Conservation (phyloP, 2,329 filamentous ascomycete species). For the Claviceps citrina region DNA sequence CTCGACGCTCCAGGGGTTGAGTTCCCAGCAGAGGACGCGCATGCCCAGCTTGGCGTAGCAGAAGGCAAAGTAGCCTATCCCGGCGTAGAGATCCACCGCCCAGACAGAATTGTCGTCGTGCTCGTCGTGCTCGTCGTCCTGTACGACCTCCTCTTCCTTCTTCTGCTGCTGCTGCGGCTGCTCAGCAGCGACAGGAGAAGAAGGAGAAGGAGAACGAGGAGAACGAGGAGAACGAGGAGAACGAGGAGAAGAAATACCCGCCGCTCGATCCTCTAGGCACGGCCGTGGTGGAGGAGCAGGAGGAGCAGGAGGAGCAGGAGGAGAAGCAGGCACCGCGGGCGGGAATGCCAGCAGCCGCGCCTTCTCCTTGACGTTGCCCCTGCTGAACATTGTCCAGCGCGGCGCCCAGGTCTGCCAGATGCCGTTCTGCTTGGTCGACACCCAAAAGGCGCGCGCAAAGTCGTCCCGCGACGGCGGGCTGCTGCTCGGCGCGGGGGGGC, state of each 20-base stretch:
- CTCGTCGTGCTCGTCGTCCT: too few relatives aligned
- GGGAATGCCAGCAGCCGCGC: slow-evolving; percentile 49
- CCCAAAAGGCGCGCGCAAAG: slow-evolving; percentile 62
- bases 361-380: slow-evolving; percentile 84
- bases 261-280: too few relatives aligned
- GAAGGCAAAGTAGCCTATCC: slow-evolving; percentile 89
- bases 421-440: slow-evolving; percentile 59
- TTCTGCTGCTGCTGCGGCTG: neutral
- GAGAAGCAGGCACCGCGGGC: too few relatives aligned
- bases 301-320: too few relatives aligned
- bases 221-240: too few relatives aligned
- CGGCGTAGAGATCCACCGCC: slow-evolving; percentile 74
- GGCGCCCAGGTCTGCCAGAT: slow-evolving; percentile 80
- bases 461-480: slow-evolving; percentile 29
- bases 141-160: too few relatives aligned
- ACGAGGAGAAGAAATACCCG: too few relatives aligned
- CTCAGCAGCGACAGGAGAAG: too few relatives aligned
- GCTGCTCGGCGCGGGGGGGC: slow-evolving; percentile 24
- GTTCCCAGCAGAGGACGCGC: slow-evolving; percentile 70
- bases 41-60: slow-evolving; percentile 61
- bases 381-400: slow-evolving; percentile 82
- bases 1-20: slow-evolving; percentile 80
- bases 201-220: too few relatives aligned
- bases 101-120: slow-evolving; percentile 17
- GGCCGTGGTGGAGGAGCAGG: too few relatives aligned